Conservation (phyloP, 495 filamentous ascomycete species). For the Penicillium daleae region DNA sequence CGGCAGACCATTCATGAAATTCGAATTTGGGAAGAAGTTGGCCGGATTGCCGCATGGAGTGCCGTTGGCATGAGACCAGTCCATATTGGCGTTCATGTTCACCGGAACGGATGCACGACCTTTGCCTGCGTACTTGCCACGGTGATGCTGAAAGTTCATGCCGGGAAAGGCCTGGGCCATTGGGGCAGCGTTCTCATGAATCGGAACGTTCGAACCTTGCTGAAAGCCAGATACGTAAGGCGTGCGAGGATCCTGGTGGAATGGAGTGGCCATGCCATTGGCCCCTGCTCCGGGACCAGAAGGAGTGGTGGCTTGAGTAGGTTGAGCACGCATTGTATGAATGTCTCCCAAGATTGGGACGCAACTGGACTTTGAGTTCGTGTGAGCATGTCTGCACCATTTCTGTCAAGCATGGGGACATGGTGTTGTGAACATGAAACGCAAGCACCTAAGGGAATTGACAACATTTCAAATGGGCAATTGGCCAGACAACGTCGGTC, state of each 20-base stretch:
- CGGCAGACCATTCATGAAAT: constrained; percentile 31
- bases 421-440: not conserved
- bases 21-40: constrained; percentile 35
- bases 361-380: not conserved
- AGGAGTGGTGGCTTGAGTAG: constrained; percentile 33
- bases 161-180: constrained; percentile 27
- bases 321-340: constrained; percentile 44
- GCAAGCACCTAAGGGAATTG: not conserved
- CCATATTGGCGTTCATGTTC: constrained; percentile 34
- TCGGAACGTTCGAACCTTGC: constrained; percentile 11
- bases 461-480: no score
- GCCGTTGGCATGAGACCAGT: constrained; percentile 33
- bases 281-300: constrained; percentile 36
- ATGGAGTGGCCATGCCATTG: constrained; percentile 28
- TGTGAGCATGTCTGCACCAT: not conserved
- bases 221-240: constrained; percentile 34
- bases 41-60: constrained; percentile 35
- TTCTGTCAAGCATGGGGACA: not conserved
- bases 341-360: not conserved
- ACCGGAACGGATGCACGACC: constrained; percentile 20
- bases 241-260: constrained; percentile 30
- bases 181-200: constrained; percentile 22
- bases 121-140: constrained; percentile 33
- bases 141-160: constrained; percentile 32
- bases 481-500: not conserved